Percentiles rank a stretch among this genome's conserved stretches.
phyloP scores from a whole-genome alignment of 163 green algal species.

The Volvox carteri region DNA sequence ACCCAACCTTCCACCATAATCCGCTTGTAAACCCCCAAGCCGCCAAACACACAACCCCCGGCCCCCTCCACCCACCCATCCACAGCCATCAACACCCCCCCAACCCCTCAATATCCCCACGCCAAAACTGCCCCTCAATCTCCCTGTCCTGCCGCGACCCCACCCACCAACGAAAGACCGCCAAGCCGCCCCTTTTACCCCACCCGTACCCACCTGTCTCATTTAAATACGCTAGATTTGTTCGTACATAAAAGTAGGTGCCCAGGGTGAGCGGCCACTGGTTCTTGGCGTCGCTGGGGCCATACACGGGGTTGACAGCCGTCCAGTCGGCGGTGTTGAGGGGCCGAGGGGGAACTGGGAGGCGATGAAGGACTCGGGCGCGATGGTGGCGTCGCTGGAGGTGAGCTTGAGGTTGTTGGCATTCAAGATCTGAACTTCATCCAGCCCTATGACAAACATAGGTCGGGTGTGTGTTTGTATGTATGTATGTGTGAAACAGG shows the following conservation, averaged over 20 bases:
- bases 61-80: no score
- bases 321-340: not conserved
- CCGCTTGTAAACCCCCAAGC: no score
- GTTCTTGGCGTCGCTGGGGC: not conserved
- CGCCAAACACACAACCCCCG: no score
- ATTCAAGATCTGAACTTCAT: constrained; percentile 24
- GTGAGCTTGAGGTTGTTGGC: not conserved
- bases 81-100: no score
- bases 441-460: constrained; percentile 31
- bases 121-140: no score
- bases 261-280: constrained; percentile 48
- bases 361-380: not conserved
- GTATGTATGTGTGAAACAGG: no score
- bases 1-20: no score
- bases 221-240: constrained; percentile 14
- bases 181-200: no score
- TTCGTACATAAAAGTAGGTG: constrained; percentile 48
- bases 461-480: no score
- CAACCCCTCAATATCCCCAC: no score
- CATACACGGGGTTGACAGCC: constrained; percentile 33
- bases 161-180: no score
- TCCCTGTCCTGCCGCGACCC: no score
- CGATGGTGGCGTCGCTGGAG: not conserved
- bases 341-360: not conserved
- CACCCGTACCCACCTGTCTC: constrained; percentile 19